Evolutionary conservation across 805 yeast species (phyloP).

Genomic region (Metschnikowia henanensis): DNA sequence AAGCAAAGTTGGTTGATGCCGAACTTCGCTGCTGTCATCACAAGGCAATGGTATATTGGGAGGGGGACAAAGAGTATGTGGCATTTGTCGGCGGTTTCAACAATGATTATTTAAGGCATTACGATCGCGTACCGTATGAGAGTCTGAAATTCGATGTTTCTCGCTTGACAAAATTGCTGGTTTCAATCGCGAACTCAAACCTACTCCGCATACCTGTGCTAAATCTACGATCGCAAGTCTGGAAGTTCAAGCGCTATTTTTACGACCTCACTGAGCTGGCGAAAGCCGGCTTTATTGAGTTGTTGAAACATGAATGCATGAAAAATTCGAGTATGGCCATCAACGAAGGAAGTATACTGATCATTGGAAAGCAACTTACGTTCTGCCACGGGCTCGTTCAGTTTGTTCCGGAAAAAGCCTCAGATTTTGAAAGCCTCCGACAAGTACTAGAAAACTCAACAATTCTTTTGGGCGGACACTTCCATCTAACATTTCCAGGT

Average conservation of each 20-base stretch:
- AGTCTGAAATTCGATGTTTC: slow-evolving; percentile 37
- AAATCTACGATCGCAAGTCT: slow-evolving; percentile 40
- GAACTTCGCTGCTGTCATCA: slow-evolving; percentile 45
- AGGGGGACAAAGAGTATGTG: slow-evolving; percentile 34
- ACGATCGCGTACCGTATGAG: slow-evolving; percentile 29
- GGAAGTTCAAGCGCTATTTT: slow-evolving; percentile 38
- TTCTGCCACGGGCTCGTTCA: slow-evolving; percentile 37
- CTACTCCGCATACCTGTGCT: slow-evolving; percentile 35
- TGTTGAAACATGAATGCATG: slow-evolving; percentile 21
- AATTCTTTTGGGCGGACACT: slow-evolving; percentile 36
- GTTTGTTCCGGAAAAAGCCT: slow-evolving; percentile 32
- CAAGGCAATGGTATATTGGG: slow-evolving; percentile 32
- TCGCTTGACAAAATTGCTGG: slow-evolving; percentile 29
- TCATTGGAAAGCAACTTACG: slow-evolving; percentile 36
- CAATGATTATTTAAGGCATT: slow-evolving; percentile 36
- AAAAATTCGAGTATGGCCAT: slow-evolving; percentile 29
- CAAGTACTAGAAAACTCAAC: slow-evolving; percentile 20
- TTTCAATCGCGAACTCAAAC: slow-evolving; percentile 28
- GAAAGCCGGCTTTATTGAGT: slow-evolving; percentile 24
- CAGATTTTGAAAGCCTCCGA: slow-evolving; percentile 24
- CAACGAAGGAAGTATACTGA: slow-evolving; percentile 32
- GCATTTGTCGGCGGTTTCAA: slow-evolving; percentile 41
- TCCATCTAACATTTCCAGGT: slow-evolving; percentile 38
- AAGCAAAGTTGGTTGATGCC: slow-evolving; percentile 36
- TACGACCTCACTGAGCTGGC: slow-evolving; percentile 25